phyloP scores from a whole-genome alignment of 208 protist genomes.

The Trypanosoma cruzi region DNA sequence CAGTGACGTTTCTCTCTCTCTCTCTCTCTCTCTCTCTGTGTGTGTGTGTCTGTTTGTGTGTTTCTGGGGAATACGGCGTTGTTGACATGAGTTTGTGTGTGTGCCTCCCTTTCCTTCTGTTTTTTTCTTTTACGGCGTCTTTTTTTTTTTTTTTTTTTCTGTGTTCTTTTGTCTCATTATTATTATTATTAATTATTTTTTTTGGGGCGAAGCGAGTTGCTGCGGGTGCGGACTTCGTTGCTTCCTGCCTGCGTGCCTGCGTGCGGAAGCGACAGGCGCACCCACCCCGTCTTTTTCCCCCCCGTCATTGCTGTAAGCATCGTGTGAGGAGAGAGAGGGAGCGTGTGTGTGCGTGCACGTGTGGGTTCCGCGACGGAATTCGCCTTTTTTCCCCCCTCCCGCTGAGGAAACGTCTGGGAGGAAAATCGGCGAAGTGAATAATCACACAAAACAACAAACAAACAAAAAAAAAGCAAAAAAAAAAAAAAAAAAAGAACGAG shows the following conservation, averaged over 20 bases:
- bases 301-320: neutral
- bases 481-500: constrained; percentile 8
- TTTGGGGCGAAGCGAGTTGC: no score
- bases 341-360: neutral
- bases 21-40: neutral
- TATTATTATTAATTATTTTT: constrained; percentile 1
- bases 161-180: constrained; percentile 5
- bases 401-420: no score
- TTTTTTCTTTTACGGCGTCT: constrained; percentile 7
- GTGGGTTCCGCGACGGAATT: neutral
- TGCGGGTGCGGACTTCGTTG: neutral
- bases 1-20: constrained; percentile 7
- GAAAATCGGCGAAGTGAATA: no score
- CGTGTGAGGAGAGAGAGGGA: neutral
- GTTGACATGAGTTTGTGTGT: no score
- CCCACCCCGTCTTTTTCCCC: neutral
- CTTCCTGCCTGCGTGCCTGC: neutral
- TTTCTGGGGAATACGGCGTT: neutral
- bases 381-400: no score
- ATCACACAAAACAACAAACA: neutral
- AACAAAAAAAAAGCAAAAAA: constrained; percentile 11
- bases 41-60: neutral
- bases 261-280: neutral
- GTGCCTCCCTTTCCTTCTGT: constrained; percentile 13
- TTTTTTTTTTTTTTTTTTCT: constrained; percentile 13